Percentiles rank a stretch among this genome's conserved stretches.
phyloP scores from a whole-genome alignment of 441 rosid species.

The Biscutella auriculata region DNA sequence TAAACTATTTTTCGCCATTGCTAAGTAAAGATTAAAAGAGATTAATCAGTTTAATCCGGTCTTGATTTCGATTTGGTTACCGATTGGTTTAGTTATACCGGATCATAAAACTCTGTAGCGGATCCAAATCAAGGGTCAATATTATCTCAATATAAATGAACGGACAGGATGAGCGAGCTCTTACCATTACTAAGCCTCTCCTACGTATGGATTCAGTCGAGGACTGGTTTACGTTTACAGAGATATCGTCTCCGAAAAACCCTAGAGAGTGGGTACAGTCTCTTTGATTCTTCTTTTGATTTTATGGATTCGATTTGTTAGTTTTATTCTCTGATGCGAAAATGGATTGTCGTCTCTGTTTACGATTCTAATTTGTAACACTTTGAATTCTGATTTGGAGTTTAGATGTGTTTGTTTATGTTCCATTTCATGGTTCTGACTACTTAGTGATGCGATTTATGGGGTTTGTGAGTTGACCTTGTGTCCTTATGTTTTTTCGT shows the following conservation, averaged over 20 bases:
- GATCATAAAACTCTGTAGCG: background rate
- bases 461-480: slow-evolving; percentile 18
- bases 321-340: background rate
- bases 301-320: background rate
- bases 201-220: slow-evolving; percentile 8
- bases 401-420: background rate
- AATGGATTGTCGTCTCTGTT: background rate
- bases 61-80: background rate
- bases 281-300: background rate
- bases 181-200: slow-evolving; percentile 9
- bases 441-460: background rate
- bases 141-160: background rate
- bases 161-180: slow-evolving; percentile 13
- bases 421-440: background rate
- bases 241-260: slow-evolving; percentile 12
- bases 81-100: slow-evolving; percentile 4
- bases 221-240: slow-evolving; percentile 17
- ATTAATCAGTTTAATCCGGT: background rate
- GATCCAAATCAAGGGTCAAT: slow-evolving; percentile 3
- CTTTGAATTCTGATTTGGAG: background rate
- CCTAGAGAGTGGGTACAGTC: slow-evolving; percentile 12
- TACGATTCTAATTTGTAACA: background rate
- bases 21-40: slow-evolving; percentile 12
- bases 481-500: no score
- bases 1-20: slow-evolving; percentile 22